Base-by-base conservation (phyloP, 106 monocot genomes). In the Chionographis japonica region DNA sequence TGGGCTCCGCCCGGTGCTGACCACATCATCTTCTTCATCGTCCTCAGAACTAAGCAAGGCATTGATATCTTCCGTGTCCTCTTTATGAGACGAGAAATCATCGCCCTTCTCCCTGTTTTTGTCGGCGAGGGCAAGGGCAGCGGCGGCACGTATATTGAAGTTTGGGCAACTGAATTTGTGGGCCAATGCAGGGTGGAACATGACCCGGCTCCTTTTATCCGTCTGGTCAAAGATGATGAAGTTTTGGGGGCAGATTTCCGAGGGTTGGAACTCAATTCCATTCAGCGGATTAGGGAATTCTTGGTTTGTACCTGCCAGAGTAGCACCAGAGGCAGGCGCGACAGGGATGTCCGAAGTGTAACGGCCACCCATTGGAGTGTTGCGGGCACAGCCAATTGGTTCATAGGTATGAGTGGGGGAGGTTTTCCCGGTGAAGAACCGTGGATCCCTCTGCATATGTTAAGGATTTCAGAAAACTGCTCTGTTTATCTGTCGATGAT, bases 51-150 rank as follows among this genome's bases (percentile, higher is more conserved):
- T 83, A 20, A 92, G 68, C 71, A 92, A 53, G 18, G 85, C 83
- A 70, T 92, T 72, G 12, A 92, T 92, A 9, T 92, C 92, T 52
- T 80, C 80, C 14, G 92, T 70, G 54, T 92, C 83, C 68, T 92
- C 92, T 63, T 85, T 85, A 20, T 81, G 60, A 6, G 83, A 71
- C 8, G 79, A 84, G 17, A 49, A 52, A 13, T 74, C 54, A 42
- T 63, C 38, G 4, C 64, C 36, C 51, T 80, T 65, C 43, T 81
- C 72, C 40, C 20, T 80, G 5, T 54, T 37, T 54, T 6, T 58
- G 20, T 66, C 72, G 57, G 52, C 56, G 54, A 19, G n/a, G 1
- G 10, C 75, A 17, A 74, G 73, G 16, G 46, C 36, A 62, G 61
- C 58, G 37, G 59, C 49, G 4, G 65, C 62, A 61, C 15, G 37